These are phyloP conservation scores for Acacia pycnantha DNA, from an alignment of 331 rosid genomes.

Conservation along the genomic window DNA sequence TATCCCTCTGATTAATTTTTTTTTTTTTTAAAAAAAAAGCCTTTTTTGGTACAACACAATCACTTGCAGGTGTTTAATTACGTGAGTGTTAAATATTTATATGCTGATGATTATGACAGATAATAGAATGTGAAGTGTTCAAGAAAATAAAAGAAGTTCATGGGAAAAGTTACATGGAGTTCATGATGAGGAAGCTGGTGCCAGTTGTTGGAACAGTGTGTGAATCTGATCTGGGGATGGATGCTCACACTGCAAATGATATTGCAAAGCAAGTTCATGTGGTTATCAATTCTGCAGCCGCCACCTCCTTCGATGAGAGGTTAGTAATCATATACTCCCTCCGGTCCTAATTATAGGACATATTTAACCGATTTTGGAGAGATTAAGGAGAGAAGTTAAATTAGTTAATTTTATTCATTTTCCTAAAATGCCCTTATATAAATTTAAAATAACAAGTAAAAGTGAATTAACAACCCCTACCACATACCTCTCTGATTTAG, in stretches of 20 bases:
- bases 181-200: conserved; percentile 1
- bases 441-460: too few species aligned
- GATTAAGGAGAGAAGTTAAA: too few species aligned
- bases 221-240: conserved; percentile 1
- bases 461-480: too few species aligned
- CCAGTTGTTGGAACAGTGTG: conserved; percentile 1
- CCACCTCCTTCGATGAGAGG: conserved; percentile 10
- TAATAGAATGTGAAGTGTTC: not conserved
- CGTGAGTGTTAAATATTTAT: too few species aligned
- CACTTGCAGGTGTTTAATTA: not conserved
- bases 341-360: too few species aligned
- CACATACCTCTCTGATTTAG: too few species aligned
- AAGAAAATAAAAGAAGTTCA: not conserved
- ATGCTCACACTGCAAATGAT: not conserved
- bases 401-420: too few species aligned
- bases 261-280: conserved; percentile 6
- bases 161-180: not conserved
- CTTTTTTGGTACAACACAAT: too few species aligned
- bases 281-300: not conserved
- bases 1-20: too few species aligned
- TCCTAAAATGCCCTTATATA: too few species aligned
- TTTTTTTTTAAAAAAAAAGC: too few species aligned
- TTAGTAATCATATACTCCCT: not conserved
- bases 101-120: not conserved
- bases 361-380: too few species aligned